A percentile compares a stretch with the other conserved stretches of the same genome.
Evolutionary conservation across 495 filamentous ascomycete species (phyloP).

Genomic region (Penicillium canariense): DNA sequence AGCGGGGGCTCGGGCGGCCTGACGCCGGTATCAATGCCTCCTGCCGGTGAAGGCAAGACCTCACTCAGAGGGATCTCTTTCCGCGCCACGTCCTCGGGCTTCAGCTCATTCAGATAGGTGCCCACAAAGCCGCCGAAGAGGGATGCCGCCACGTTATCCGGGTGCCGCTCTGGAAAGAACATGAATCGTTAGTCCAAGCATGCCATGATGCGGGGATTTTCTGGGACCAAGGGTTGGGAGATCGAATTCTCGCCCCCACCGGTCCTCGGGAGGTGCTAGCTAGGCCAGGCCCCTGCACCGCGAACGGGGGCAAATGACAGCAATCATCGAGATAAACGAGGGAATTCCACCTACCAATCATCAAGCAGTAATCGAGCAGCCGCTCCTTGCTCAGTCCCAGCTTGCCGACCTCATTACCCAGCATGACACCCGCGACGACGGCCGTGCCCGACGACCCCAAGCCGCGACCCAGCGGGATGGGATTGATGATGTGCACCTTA

Average conservation of each 20-base stretch:
- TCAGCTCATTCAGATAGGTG: conserved; percentile 87
- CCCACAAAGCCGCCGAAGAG: conserved; percentile 97
- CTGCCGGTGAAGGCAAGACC: conserved; percentile 81
- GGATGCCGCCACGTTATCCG: conserved; percentile 94
- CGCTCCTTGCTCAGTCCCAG: conserved; percentile 76
- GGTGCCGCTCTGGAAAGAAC: conserved; percentile 69
- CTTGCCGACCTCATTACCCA: conserved; percentile 84
- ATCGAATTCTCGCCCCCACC: neutral
- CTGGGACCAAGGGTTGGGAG: neutral
- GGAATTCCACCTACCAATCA: conserved; percentile 62
- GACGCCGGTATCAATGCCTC: conserved; percentile 81
- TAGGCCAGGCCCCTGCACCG: neutral
- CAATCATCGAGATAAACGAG: neutral
- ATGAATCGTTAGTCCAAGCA: conserved; percentile 14
- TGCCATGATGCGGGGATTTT: neutral
- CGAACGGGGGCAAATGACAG: neutral
- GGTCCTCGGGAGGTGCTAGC: neutral
- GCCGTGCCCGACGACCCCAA: conserved; percentile 91
- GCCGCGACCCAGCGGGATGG: conserved; percentile 86
- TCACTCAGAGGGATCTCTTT: conserved; percentile 95
- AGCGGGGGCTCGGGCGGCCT: conserved; percentile 82
- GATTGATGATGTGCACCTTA: conserved; percentile 89
- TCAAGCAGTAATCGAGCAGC: conserved; percentile 90
- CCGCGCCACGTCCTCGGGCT: conserved; percentile 77
- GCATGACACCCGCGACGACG: conserved; percentile 87